Evolutionary conservation across 257 asterid genomes (phyloP), one percentile per base, ranked within the genome.

Genomic region (Nicotiana benthamiana): DNA sequence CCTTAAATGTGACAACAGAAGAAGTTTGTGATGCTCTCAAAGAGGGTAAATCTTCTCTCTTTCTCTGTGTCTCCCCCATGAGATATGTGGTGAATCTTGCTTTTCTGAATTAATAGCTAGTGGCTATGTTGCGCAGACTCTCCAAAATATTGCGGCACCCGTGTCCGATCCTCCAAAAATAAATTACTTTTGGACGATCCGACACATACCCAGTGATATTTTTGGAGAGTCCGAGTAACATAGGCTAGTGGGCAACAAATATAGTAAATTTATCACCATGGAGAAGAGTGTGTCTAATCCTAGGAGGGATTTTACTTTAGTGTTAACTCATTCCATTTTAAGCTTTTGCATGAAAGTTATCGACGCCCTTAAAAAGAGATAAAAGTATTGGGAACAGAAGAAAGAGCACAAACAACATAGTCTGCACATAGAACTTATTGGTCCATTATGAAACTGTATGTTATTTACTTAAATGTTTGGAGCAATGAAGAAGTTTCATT

Each of bases 11-110:
- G 84, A 90, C 99, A 26, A 88, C 97, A 26, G 94, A 89, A 80
- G 98, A 95, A 92, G 93, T 93, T 80, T 88, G 97, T 77, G 91
- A 88, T 80, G 98, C 99, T 51, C 86, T 95, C 80, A 86, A 56
- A 52, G 98, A 93, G 91, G 98, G 99, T 95, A 61, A 75, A 6
- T 36, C 46, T 56, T 20, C 48, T 51, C 59, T 30, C 77, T 40
- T 28, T 15, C 81, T n/a, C 70, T 60, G 11, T 17, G 27, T 67
- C 57, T 61, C 59, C 7, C 24, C 56, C 34, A 17, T 6, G 80
- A 68, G 65, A 18, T 43, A 6, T 6, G 1, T 48, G 78, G 40
- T 13, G 22, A 70, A 46, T 72, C 40, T 46, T 24, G 36, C 40
- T 72, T 12, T 24, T 46, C 0, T 46, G 6, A 22, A 72, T 12